Evolutionary conservation across 331 rosid genomes (phyloP).

Genomic region (Telfairia occidentalis): DNA sequence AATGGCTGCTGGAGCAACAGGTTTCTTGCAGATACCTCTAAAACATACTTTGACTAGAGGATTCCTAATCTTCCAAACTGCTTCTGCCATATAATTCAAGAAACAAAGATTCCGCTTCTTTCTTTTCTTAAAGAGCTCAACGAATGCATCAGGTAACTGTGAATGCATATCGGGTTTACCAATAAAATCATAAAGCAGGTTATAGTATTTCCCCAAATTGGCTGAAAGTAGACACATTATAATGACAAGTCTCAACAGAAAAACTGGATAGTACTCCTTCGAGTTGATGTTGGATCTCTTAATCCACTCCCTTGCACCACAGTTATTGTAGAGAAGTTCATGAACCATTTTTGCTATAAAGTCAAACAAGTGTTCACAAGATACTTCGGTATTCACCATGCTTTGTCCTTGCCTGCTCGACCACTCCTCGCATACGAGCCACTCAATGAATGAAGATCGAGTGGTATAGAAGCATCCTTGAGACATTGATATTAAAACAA

Average conservation of each 20-base stretch:
- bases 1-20: constrained; percentile 2
- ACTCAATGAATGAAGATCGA: constrained; percentile 17
- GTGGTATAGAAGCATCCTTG: constrained; percentile 16
- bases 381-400: not conserved
- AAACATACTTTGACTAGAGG: constrained; percentile 13
- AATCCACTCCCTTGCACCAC: constrained; percentile 19
- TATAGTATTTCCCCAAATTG: constrained; percentile 9
- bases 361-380: constrained; percentile 3
- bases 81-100: constrained; percentile 6
- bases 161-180: not conserved
- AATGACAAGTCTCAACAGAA: constrained; percentile 16
- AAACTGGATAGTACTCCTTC: constrained; percentile 16
- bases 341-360: constrained; percentile 7
- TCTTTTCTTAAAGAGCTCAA: not conserved
- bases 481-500: not conserved
- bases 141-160: not conserved
- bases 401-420: not conserved
- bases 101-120: not conserved
- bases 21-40: not conserved
- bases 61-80: constrained; percentile 12
- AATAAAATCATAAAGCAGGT: constrained; percentile 6
- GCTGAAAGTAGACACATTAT: constrained; percentile 14
- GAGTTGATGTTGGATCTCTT: constrained; percentile 15
- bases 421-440: constrained; percentile 4
- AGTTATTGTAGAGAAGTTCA: constrained; percentile 11